These are phyloP conservation scores for Pisolithus microcarpus DNA, from an alignment of 768 basidiomycete genomes.

Conservation along the genomic window DNA sequence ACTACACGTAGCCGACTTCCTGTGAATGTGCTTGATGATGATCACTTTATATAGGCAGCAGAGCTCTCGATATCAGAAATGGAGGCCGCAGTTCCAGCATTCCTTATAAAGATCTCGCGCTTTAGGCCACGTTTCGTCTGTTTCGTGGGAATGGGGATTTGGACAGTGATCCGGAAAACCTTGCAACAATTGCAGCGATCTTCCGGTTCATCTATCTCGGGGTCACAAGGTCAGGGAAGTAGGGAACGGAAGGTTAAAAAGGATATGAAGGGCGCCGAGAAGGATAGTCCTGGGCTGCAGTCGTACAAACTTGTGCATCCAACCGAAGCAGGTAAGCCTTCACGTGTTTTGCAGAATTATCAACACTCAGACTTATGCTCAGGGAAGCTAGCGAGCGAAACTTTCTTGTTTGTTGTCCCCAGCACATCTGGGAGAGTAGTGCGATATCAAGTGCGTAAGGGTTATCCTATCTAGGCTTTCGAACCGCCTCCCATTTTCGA, in stretches of 20 bases:
- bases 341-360: background rate
- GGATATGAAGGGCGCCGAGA: constrained; percentile 4
- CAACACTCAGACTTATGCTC: background rate
- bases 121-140: constrained; percentile 63
- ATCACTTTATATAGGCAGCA: constrained; percentile 13
- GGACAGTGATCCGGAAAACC: constrained; percentile 33
- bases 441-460: constrained; percentile 52
- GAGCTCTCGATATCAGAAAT: constrained; percentile 53
- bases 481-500: background rate
- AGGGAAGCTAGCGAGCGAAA: constrained; percentile 34
- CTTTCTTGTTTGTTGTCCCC: constrained; percentile 68
- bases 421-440: constrained; percentile 73
- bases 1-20: background rate
- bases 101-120: constrained; percentile 52
- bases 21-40: background rate
- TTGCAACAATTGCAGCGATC: constrained; percentile 25
- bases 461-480: background rate
- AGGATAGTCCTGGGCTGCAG: constrained; percentile 17
- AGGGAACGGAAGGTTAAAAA: constrained; percentile 4
- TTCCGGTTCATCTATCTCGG: background rate
- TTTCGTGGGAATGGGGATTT: constrained; percentile 73
- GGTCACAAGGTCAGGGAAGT: background rate
- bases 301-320: constrained; percentile 15
- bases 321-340: constrained; percentile 4
- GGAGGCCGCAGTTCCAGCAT: constrained; percentile 41